phyloP scores from a whole-genome alignment of 1,284 basidiomycete species.

The Sporisorium reilianum region DNA sequence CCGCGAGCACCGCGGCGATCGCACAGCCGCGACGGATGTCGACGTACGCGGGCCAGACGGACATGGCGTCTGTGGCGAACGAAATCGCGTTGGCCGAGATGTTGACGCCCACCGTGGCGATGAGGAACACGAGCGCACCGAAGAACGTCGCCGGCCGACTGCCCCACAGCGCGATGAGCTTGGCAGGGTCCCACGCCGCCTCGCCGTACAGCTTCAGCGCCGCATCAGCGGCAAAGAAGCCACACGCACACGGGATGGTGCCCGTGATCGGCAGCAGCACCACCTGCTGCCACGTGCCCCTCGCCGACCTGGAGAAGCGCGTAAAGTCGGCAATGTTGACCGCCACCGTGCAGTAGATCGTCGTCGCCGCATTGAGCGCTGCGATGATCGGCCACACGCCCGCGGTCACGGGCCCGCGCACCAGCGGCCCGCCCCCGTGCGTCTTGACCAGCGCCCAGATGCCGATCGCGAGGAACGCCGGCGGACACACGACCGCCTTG shows the following conservation, averaged over 20 bases:
- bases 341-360: constrained; percentile 32
- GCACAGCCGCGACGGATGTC: constrained; percentile 23
- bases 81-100: constrained; percentile 28
- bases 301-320: constrained; percentile 21
- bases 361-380: constrained; percentile 26
- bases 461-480: constrained; percentile 29
- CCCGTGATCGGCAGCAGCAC: constrained; percentile 31
- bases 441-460: constrained; percentile 29
- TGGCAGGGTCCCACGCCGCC: constrained; percentile 29
- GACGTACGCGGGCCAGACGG: constrained; percentile 21
- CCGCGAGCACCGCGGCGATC: constrained; percentile 19
- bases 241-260: constrained; percentile 29
- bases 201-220: constrained; percentile 24
- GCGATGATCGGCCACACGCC: constrained; percentile 30
- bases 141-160: constrained; percentile 22
- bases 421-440: constrained; percentile 15
- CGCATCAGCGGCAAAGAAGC: constrained; percentile 35
- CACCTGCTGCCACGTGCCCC: constrained; percentile 34
- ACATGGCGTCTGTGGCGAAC: constrained; percentile 40
- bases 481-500: constrained; percentile 33
- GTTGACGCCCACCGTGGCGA: constrained; percentile 34
- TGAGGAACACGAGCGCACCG: constrained; percentile 29
- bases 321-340: constrained; percentile 40
- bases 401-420: constrained; percentile 25
- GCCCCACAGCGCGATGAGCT: constrained; percentile 20